Percentiles rank a stretch among this genome's conserved stretches.
Conservation (phyloP, 2,329 filamentous ascomycete genomes). For the Hypoxylon sp. region DNA sequence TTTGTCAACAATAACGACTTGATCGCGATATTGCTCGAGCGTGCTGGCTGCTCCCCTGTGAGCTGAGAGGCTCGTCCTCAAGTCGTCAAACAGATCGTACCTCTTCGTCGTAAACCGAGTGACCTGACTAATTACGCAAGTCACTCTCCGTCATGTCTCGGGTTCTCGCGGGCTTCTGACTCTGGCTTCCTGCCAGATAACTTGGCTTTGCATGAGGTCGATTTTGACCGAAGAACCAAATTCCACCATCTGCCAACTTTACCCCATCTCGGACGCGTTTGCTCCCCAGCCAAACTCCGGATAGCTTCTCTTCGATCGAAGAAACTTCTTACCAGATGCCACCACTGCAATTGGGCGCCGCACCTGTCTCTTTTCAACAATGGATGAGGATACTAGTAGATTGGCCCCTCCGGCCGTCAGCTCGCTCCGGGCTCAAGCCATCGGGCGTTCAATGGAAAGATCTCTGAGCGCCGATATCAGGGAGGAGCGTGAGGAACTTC, state of each 20-base stretch:
- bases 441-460: conserved; percentile 69
- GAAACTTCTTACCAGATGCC: conserved; percentile 54
- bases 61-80: conserved; percentile 48
- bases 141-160: conserved; percentile 58
- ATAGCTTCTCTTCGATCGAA: conserved; percentile 37
- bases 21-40: conserved; percentile 44
- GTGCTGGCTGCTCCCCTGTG: conserved; percentile 40
- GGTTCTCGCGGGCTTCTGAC: conserved; percentile 57
- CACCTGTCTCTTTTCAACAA: conserved; percentile 55
- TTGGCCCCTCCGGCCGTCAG: conserved; percentile 69
- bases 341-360: conserved; percentile 52
- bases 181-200: conserved; percentile 59
- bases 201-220: conserved; percentile 53
- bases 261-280: conserved; percentile 50
- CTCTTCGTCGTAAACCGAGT: conserved; percentile 33
- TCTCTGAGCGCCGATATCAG: conserved; percentile 90
- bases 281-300: conserved; percentile 35
- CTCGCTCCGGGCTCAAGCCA: conserved; percentile 66
- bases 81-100: conserved; percentile 28
- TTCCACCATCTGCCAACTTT: conserved; percentile 43
- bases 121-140: conserved; percentile 45
- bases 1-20: conserved; percentile 43
- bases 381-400: conserved; percentile 63
- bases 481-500: conserved; percentile 92
- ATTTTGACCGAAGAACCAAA: conserved; percentile 46